These are phyloP conservation scores for Aspergillus intermedius DNA, from an alignment of 2,329 filamentous ascomycete genomes.

Conservation along the genomic window DNA sequence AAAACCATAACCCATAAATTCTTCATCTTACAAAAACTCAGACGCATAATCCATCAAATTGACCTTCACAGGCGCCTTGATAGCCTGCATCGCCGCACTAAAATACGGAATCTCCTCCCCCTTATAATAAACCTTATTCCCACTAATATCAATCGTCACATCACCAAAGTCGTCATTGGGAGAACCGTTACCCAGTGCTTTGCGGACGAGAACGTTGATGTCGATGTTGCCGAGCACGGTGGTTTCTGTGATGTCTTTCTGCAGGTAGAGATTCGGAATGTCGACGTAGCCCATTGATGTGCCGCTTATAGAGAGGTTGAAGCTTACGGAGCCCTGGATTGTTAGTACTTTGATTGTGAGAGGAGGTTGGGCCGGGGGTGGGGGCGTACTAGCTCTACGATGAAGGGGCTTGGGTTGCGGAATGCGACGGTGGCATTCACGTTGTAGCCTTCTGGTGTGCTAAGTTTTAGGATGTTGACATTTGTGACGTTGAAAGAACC, in stretches of 20 bases:
- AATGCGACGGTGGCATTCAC: constrained; percentile 21
- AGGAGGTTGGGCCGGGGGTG: background rate
- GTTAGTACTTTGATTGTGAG: background rate
- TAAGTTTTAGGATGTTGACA: constrained; percentile 11
- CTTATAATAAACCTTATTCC: constrained; percentile 19
- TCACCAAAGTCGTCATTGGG: constrained; percentile 4
- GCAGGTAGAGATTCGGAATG: constrained; percentile 15
- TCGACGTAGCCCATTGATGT: constrained; percentile 16
- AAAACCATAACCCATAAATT: too few relatives aligned
- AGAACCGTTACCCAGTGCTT: constrained; percentile 12
- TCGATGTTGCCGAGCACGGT: constrained; percentile 14
- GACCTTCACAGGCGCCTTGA: constrained; percentile 11
- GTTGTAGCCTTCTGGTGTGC: constrained; percentile 15
- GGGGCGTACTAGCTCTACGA: constrained; percentile 17
- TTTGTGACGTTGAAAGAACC: constrained; percentile 19
- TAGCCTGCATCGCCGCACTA: constrained; percentile 16
- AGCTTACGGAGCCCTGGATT: constrained; percentile 15
- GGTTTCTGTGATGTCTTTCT: constrained; percentile 5
- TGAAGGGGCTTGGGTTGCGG: constrained; percentile 15
- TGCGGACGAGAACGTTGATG: constrained; percentile 12
- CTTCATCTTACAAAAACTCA: background rate
- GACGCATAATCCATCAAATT: constrained; percentile 18
- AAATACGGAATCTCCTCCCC: constrained; percentile 21
- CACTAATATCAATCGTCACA: constrained; percentile 18
- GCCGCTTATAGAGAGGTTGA: constrained; percentile 19